Percentiles rank a stretch among this genome's conserved stretches.
These are phyloP conservation scores for Acacia pycnantha DNA, from an alignment of 331 rosid genomes.

Conservation along the genomic window DNA sequence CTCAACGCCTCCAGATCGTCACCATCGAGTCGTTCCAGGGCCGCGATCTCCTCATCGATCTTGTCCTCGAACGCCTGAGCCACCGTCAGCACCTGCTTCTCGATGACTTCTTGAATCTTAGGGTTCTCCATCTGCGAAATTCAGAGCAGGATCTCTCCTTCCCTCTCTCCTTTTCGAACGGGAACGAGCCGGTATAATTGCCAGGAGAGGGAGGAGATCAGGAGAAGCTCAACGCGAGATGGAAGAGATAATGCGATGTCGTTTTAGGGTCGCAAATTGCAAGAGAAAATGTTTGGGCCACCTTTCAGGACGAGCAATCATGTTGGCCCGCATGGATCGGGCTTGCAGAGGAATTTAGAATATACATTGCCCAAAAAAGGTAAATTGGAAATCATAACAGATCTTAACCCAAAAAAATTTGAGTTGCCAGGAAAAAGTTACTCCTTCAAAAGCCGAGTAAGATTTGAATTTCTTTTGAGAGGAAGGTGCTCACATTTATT, in stretches of 20 bases:
- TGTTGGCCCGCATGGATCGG: not conserved
- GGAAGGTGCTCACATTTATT: no score
- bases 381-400: no score
- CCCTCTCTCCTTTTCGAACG: not conserved
- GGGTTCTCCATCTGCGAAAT: slow-evolving; percentile 54
- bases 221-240: not conserved
- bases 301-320: not conserved
- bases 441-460: no score
- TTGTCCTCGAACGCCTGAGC: slow-evolving; percentile 86
- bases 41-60: slow-evolving; percentile 85
- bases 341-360: not conserved
- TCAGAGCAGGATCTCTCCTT: not conserved
- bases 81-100: slow-evolving; percentile 85
- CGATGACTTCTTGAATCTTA: slow-evolving; percentile 69
- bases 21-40: slow-evolving; percentile 75
- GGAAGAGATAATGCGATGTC: not conserved
- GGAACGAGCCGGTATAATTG: not conserved
- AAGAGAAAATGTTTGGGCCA: not conserved
- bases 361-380: not conserved
- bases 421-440: no score
- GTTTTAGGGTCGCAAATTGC: not conserved
- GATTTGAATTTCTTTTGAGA: no score
- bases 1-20: slow-evolving; percentile 83
- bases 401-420: no score
- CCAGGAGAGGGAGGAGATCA: not conserved